Conservation (phyloP, 1,284 basidiomycete species). For the Gymnopus androsaceus region DNA sequence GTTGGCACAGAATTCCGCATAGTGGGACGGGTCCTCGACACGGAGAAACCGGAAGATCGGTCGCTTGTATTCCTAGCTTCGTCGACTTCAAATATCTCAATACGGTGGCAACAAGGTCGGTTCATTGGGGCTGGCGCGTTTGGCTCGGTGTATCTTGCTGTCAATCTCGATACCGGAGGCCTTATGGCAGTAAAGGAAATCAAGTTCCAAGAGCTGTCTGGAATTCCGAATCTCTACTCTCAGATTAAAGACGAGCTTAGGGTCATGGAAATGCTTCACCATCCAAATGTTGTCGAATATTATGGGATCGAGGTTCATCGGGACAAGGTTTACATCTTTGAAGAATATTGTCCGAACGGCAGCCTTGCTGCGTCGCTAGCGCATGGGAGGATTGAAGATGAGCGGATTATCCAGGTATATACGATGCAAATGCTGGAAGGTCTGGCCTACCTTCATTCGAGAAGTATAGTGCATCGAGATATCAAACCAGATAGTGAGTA, state of each 20-base stretch:
- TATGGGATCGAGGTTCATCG: slow-evolving; percentile 99
- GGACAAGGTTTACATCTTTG: slow-evolving; percentile 99
- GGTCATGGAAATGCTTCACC: slow-evolving; percentile 98
- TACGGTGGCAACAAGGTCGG: slow-evolving; percentile 97
- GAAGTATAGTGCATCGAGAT: slow-evolving; percentile 93
- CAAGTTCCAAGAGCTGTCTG: slow-evolving; percentile 91
- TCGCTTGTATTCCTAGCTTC: slow-evolving; percentile 91
- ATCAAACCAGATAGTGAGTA: slow-evolving; percentile 98
- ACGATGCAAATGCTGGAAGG: slow-evolving; percentile 98
- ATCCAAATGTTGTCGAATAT: slow-evolving; percentile 98
- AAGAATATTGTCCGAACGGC: slow-evolving; percentile 98
- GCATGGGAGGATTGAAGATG: slow-evolving; percentile 95
- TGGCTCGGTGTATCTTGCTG: slow-evolving; percentile 96
- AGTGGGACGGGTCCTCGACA: slow-evolving; percentile 88
- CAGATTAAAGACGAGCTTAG: slow-evolving; percentile 97
- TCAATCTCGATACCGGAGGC: slow-evolving; percentile 95
- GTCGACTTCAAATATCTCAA: slow-evolving; percentile 91
- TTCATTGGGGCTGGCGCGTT: slow-evolving; percentile 98
- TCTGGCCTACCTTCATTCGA: slow-evolving; percentile 89
- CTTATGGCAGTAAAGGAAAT: slow-evolving; percentile 99
- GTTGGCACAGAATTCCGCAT: slow-evolving; percentile 71
- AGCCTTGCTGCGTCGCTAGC: slow-evolving; percentile 90
- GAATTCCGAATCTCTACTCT: slow-evolving; percentile 81
- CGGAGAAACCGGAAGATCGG: slow-evolving; percentile 88
- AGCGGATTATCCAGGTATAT: slow-evolving; percentile 94